Percentiles rank a stretch among this genome's conserved stretches.
These are phyloP conservation scores for Hymenoscyphus albidus DNA, from an alignment of 2,329 filamentous ascomycete species.

Conservation along the genomic window DNA sequence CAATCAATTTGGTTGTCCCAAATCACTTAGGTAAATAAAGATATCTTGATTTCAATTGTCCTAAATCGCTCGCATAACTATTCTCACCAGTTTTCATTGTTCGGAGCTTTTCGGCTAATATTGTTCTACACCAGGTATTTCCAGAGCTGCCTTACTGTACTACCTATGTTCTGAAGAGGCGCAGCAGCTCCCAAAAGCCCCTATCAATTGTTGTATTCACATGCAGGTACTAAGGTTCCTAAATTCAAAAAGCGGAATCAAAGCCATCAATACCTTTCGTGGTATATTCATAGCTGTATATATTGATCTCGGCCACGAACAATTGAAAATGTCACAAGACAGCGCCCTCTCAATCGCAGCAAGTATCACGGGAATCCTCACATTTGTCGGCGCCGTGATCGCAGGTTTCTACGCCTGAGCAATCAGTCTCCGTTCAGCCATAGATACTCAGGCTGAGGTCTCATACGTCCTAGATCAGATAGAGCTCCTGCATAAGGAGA, in stretches of 20 bases:
- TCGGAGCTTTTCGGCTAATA: too few relatives aligned
- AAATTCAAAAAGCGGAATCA: not conserved
- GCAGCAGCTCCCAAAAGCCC: not conserved
- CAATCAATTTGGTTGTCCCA: too few relatives aligned
- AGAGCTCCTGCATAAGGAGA: slow-evolving; percentile 24
- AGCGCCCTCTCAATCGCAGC: slow-evolving; percentile 20
- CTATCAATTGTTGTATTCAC: not conserved
- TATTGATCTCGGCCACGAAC: not conserved
- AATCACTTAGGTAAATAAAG: too few relatives aligned
- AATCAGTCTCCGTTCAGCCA: slow-evolving; percentile 21
- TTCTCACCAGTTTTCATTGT: too few relatives aligned
- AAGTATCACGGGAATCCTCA: slow-evolving; percentile 22
- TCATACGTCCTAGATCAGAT: slow-evolving; percentile 24
- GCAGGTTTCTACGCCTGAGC: slow-evolving; percentile 23
- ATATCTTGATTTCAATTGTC: too few relatives aligned
- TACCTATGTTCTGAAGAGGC: too few relatives aligned
- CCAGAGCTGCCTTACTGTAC: too few relatives aligned
- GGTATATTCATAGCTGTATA: not conserved
- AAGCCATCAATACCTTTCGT: not conserved
- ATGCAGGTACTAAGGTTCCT: not conserved
- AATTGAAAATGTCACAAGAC: slow-evolving; percentile 9
- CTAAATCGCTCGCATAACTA: too few relatives aligned
- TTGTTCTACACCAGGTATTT: too few relatives aligned
- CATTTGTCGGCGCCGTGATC: slow-evolving; percentile 22
- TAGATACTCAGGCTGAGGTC: slow-evolving; percentile 25